Evolutionary conservation across 2,329 filamentous ascomycete genomes (phyloP), one percentile per base, ranked within the genome.

Genomic region (Bipolaris oryzae): DNA sequence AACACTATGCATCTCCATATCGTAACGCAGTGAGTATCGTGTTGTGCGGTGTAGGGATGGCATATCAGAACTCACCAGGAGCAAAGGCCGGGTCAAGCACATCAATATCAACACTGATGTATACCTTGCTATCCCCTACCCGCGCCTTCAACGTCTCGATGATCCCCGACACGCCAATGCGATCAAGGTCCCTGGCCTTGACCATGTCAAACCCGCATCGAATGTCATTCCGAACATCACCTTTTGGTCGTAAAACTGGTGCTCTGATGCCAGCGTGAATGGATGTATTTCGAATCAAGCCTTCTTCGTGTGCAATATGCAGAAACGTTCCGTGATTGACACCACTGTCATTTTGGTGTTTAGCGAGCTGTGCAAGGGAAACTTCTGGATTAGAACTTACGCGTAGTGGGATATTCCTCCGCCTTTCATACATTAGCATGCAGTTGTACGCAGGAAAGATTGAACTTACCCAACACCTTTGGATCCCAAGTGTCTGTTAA

Each of bases 261-360:
- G 81, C 85, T 37, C 85, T 79, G 58, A 87, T 86, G 0, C 85
- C 85, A n/a, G 83, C 85, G 69, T 87, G 85, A 16, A 87, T 81
- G 0, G 84, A 86, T 1, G 79, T 81, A 61, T 87, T 86, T 23
- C 77, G 76, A 55, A 87, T 82, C 42, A 87, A 73, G 0, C 84
- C 82, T 71, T 87, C 85, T 70, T 87, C 85, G 62, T 87, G 83
- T 0, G 85, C 85, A 35, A 87, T 84, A 61, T 87, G 84, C 13
- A 87, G 73, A 66, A 86, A 87, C 0, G 85, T 87, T 35, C 85
- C 85, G 64, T 87, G 85, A 55, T 87, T 87, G 2, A 86, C 73
- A 3, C 80, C 82, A 38, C 70, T 73, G 37, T n/a, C 5, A 7
- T 43, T 20, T 33, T n/a, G 25, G 21, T 10, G 1, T 9, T 68